Base-by-base conservation (phyloP, 306 rosid species). In the Cicer arietinum region DNA sequence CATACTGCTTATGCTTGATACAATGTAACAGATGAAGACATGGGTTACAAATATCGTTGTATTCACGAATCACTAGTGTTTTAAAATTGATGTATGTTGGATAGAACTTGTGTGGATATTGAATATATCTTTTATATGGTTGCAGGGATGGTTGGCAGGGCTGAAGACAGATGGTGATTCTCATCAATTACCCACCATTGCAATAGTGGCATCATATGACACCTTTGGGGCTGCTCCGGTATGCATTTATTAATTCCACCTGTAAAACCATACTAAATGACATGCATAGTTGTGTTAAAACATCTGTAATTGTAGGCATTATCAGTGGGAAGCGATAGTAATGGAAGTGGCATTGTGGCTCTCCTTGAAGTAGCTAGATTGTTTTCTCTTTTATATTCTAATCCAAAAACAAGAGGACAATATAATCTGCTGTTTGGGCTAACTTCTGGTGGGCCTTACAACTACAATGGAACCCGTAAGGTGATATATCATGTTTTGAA, bases 161-260 rank as follows among this genome's bases (percentile, higher is more conserved):
- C 76, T 88, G 81, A 95, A 90, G 87, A 74, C 86, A 39, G 98
- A 89, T 71, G 97, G 90, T 69, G 98, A 90, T 85, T 83, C 91
- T 65, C 92, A 86, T 81, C 98, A 95, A 59, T 91, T 90, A 72
- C 99, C 99, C 48, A 95, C 99, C 71, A 90, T 95, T 85, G 98
- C 97, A 8, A 88, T 95, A 79, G 98, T 95, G 63, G 99, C 99
- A 78, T 95, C 98, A n/a, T 95, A 90, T 66, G 99, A 95, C 82
- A 92, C 98, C 25, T 92, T 95, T 56, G 99, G 99, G 58, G 97
- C 99, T 67, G 96, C 98, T 82, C 98, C 99, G 71, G 99, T 95
- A 88, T 76, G 96, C 88, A 4, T 17, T 43, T 40, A 10, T 46
- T 63, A 46, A 54, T 74, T 67, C 75, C 43, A 52, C 71, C 37